These are phyloP conservation scores for Leptographium procerum DNA, from an alignment of 2,329 filamentous ascomycete species.

Conservation along the genomic window DNA sequence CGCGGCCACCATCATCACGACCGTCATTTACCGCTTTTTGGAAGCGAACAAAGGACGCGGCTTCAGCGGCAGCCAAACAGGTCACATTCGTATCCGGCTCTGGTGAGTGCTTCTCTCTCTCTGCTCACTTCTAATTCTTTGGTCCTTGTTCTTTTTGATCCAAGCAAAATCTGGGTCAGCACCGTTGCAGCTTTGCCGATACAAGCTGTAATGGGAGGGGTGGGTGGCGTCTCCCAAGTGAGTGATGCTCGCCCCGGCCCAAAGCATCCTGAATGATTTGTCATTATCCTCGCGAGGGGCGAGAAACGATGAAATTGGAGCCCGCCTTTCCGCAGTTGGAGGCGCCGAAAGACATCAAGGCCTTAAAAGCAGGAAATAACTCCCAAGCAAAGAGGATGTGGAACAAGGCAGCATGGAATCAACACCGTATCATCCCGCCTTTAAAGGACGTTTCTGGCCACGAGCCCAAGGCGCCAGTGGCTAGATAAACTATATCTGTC, in stretches of 20 bases:
- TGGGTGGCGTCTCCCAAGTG: not conserved
- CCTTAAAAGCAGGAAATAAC: not conserved
- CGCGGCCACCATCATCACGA: constrained; percentile 14
- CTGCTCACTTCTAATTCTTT: not conserved
- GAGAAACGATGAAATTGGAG: not conserved
- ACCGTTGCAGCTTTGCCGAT: not conserved
- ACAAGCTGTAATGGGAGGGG: not conserved
- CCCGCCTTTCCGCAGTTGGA: not conserved
- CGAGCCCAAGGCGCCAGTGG: not conserved
- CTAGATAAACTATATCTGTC: not conserved
- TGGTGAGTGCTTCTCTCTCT: constrained; percentile 6
- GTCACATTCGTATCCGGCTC: constrained; percentile 24
- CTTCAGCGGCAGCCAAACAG: constrained; percentile 16
- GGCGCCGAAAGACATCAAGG: not conserved
- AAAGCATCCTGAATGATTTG: constrained; percentile 6
- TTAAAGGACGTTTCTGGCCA: not conserved
- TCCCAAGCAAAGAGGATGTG: not conserved
- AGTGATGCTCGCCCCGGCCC: not conserved
- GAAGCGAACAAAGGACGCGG: constrained; percentile 30
- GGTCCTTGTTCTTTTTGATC: constrained; percentile 2
- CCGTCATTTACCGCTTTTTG: constrained; percentile 38
- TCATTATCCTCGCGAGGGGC: constrained; percentile 6
- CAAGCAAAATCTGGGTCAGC: constrained; percentile 2
- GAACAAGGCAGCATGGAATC: not conserved
- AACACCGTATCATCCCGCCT: not conserved